phyloP scores from a whole-genome alignment of 1,139 yeast species.

The Hyphopichia pseudoburtonii region DNA sequence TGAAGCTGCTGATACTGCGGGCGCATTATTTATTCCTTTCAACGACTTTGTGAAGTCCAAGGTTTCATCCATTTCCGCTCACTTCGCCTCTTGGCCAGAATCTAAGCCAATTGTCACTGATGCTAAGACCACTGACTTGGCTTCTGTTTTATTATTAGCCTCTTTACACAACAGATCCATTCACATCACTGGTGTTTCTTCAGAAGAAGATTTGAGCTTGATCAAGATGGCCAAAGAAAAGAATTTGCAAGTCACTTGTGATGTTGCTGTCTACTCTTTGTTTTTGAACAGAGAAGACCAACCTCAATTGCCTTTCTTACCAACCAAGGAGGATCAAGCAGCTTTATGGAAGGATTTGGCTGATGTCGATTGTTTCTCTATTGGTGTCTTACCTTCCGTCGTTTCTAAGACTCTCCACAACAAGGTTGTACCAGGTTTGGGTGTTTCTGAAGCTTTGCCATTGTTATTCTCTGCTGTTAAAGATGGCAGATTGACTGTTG shows the following conservation, averaged over 20 bases:
- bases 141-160: constrained; percentile 86
- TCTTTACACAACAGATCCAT: constrained; percentile 83
- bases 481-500: constrained; percentile 68
- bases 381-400: constrained; percentile 77
- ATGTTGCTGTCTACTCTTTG: constrained; percentile 78
- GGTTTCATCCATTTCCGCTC: constrained; percentile 75
- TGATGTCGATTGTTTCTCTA: constrained; percentile 80
- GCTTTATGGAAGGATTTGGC: constrained; percentile 79
- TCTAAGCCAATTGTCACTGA: constrained; percentile 87
- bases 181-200: constrained; percentile 84
- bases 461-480: constrained; percentile 78
- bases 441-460: constrained; percentile 79
- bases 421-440: constrained; percentile 66
- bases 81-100: constrained; percentile 82
- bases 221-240: constrained; percentile 85
- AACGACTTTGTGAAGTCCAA: constrained; percentile 68
- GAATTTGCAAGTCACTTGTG: constrained; percentile 83
- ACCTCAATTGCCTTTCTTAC: constrained; percentile 71
- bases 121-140: constrained; percentile 88
- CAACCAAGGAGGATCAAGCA: constrained; percentile 75
- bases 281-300: constrained; percentile 73
- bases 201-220: constrained; percentile 78
- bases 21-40: constrained; percentile 80
- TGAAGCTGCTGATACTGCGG: constrained; percentile 66
- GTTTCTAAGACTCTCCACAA: constrained; percentile 66